These are phyloP conservation scores for Alternaria rosae DNA, from an alignment of 2,329 filamentous ascomycete species.

Conservation along the genomic window DNA sequence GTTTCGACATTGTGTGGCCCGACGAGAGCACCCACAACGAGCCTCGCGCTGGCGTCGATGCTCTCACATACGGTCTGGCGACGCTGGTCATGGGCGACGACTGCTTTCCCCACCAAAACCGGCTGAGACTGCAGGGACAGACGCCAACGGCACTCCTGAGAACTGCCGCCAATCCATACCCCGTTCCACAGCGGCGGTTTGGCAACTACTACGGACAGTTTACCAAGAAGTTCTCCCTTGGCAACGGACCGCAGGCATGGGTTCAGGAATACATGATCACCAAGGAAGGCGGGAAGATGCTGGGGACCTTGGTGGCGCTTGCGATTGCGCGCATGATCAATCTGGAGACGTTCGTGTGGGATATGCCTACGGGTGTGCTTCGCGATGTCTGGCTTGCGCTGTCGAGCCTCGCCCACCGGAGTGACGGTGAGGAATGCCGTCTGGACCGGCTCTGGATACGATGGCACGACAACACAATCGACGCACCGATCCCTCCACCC, in stretches of 20 bases:
- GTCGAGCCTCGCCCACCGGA: conserved; percentile 70
- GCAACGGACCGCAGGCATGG: conserved; percentile 81
- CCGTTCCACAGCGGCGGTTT: conserved; percentile 56
- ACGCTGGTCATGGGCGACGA: conserved; percentile 78
- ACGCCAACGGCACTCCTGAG: conserved; percentile 13
- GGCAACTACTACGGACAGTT: conserved; percentile 81
- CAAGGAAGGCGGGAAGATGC: conserved; percentile 86
- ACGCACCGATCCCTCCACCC: conserved; percentile 47
- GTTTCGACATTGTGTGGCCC: conserved; percentile 89
- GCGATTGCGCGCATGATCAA: conserved; percentile 83
- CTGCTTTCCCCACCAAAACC: conserved; percentile 61
- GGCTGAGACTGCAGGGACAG: conserved; percentile 31
- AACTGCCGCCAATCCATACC: conserved; percentile 39
- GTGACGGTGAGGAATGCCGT: conserved; percentile 67
- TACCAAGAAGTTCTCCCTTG: conserved; percentile 81
- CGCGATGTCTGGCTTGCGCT: conserved; percentile 83
- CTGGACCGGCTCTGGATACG: conserved; percentile 80
- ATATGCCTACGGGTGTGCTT: conserved; percentile 86
- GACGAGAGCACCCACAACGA: conserved; percentile 71
- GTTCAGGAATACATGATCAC: conserved; percentile 82
- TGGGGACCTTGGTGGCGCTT: conserved; percentile 81
- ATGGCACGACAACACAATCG: conserved; percentile 77
- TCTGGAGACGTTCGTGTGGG: conserved; percentile 83
- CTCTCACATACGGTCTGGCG: conserved; percentile 80
- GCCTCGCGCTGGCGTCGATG: conserved; percentile 77